Evolutionary conservation across 805 yeast species (phyloP).

Genomic region (Geotrichum ghanense): DNA sequence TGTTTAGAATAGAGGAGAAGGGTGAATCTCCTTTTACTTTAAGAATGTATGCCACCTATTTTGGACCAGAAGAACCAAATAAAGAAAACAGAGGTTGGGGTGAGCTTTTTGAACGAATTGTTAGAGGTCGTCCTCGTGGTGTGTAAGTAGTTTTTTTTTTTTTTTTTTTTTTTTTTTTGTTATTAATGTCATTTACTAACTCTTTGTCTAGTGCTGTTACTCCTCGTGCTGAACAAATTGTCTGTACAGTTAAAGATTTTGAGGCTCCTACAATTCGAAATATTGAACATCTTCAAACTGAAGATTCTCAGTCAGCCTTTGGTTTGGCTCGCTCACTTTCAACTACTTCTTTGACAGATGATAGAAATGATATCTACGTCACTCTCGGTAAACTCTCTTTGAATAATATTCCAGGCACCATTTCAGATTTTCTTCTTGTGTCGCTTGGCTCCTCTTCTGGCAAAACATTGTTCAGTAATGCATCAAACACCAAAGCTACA

Average conservation of each 20-base stretch:
- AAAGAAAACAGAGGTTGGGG: constrained; percentile 76
- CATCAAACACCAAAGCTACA: constrained; percentile 45
- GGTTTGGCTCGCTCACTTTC: constrained; percentile 36
- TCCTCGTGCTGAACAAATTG: constrained; percentile 65
- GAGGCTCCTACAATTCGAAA: constrained; percentile 27
- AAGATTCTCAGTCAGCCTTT: constrained; percentile 33
- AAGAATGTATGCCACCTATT: constrained; percentile 60
- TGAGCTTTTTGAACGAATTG: constrained; percentile 65
- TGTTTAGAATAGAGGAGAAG: constrained; percentile 56
- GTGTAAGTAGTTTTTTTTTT: constrained; percentile 7
- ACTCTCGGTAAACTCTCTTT: constrained; percentile 15
- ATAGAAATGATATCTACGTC: constrained; percentile 17
- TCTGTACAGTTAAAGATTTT: constrained; percentile 64
- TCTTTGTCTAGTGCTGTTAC: constrained; percentile 39
- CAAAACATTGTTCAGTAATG: constrained; percentile 47
- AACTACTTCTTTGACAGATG: constrained; percentile 15
- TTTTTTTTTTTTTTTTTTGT: neutral
- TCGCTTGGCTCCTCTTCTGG: constrained; percentile 43
- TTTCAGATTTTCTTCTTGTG: constrained; percentile 34
- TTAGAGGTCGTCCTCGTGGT: constrained; percentile 62
- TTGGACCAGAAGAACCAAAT: constrained; percentile 32
- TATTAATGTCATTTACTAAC: neutral
- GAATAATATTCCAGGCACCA: constrained; percentile 6
- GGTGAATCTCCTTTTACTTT: constrained; percentile 58
- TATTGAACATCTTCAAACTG: constrained; percentile 25